Evolutionary conservation across 2,329 filamentous ascomycete genomes (phyloP), one percentile per base, ranked within the genome.

Genomic region (Hypomyces perniciosus): DNA sequence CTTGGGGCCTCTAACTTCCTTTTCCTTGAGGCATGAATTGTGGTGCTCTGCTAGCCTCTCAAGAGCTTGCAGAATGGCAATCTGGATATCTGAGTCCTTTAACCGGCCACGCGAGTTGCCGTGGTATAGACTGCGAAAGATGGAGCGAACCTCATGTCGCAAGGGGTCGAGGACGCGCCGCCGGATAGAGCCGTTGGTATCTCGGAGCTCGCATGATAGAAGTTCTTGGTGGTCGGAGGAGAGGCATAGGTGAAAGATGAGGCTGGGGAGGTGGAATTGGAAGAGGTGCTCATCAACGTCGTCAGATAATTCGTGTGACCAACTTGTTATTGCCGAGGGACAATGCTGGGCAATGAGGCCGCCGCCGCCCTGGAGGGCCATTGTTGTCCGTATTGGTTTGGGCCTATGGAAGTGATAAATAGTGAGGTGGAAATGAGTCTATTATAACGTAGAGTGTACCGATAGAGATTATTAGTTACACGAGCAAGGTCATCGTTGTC

Each of bases 31-130:
- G 6, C 13, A 5, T 8, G 5, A 3, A 10, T 28, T 27, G 6
- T 55, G 50, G 7, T 48, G 46, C 13, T 43, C 53, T 3, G 41
- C 35, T 20, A 59, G 35, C 28, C 48, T 37, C 48, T 61, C 55
- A n/a, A 59, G 40, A 3, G 33, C 44, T 39, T 60, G 58, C 7
- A 60, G 50, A 13, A 61, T 52, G 35, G 44, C 43, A 30, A 57
- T 41, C 10, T 53, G 46, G 0, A 57, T 20, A 6, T 54, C 54
- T 9, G 49, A 38, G 29, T 43, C 42, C 27, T 42, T 42, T 4
- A 38, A 4, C 35, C 35, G 8, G 10, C 39, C 8, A 27, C 7
- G 20, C 10, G 8, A 27, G 6, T 37, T 20, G 5, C 40, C 47
- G 26, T 31, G 12, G 8, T 52, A 50, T 9, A 40, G 46, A 26